Evolutionary conservation across 306 rosid genomes (phyloP).

Genomic region (Lablab purpureus): DNA sequence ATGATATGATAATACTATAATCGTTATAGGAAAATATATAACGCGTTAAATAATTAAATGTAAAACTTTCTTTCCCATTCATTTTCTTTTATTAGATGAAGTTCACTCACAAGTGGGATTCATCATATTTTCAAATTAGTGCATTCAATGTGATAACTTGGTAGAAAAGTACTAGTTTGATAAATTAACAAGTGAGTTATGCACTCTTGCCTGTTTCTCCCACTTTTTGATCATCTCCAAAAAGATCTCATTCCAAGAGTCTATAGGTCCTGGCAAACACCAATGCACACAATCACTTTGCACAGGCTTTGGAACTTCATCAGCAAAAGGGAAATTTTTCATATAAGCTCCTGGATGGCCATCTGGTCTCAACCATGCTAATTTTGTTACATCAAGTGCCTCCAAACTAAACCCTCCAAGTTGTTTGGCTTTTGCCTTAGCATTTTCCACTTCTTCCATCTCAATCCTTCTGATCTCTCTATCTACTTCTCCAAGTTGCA

Average conservation of each 20-base stretch:
- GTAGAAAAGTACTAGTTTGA: background rate
- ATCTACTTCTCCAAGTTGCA: slow-evolving; percentile 18
- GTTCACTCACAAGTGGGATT: too few species aligned
- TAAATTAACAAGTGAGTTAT: background rate
- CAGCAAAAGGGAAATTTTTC: slow-evolving; percentile 64
- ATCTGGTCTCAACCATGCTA: slow-evolving; percentile 70
- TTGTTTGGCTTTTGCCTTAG: slow-evolving; percentile 5
- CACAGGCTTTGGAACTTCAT: slow-evolving; percentile 53
- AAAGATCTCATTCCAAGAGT: slow-evolving; percentile 84
- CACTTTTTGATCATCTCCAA: slow-evolving; percentile 58
- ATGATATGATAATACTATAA: too few species aligned
- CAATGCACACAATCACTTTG: slow-evolving; percentile 88
- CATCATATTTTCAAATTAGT: too few species aligned
- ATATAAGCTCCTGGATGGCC: slow-evolving; percentile 87
- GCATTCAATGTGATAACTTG: too few species aligned
- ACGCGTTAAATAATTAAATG: too few species aligned
- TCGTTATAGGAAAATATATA: too few species aligned
- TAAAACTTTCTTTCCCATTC: too few species aligned
- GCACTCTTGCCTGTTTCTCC: slow-evolving; percentile 39
- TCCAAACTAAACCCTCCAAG: slow-evolving; percentile 37
- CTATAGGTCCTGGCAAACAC: slow-evolving; percentile 88
- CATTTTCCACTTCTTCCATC: slow-evolving; percentile 42
- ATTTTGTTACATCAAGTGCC: slow-evolving; percentile 44
- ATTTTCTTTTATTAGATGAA: too few species aligned
- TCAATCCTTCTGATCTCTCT: slow-evolving; percentile 43